Conservation (phyloP, 139 green algal genomes). For the Tetratostichococcus sp. region DNA sequence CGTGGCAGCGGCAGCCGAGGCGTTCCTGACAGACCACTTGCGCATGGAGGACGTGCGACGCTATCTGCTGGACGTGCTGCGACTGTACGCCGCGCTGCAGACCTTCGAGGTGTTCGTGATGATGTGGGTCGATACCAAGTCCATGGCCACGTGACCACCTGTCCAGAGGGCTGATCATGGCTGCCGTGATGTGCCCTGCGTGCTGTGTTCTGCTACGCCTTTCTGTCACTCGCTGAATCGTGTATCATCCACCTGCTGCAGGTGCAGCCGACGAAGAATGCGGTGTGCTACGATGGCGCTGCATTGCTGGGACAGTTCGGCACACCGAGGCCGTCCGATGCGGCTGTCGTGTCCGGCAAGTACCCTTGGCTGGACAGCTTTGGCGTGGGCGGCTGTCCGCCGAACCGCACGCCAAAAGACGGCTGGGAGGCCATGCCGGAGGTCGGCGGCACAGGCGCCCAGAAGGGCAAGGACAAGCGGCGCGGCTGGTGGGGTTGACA, state of each 20-base stretch:
- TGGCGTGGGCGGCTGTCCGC: background rate
- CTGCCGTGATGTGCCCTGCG: no score
- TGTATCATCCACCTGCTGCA: no score
- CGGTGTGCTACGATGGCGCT: conserved; percentile 17
- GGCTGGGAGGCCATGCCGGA: no score
- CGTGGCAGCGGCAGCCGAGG: conserved; percentile 1
- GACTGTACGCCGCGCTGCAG: conserved; percentile 17
- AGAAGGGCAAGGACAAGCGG: no score
- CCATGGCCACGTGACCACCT: background rate
- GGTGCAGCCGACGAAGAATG: background rate
- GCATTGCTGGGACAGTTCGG: conserved; percentile 20
- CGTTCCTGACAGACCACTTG: conserved; percentile 16
- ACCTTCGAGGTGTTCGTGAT: background rate
- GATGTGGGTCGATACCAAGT: background rate
- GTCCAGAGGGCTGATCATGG: no score
- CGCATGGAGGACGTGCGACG: conserved; percentile 20
- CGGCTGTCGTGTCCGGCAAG: background rate
- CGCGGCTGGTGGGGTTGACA: no score
- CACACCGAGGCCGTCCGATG: conserved; percentile 5
- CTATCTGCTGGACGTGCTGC: conserved; percentile 25
- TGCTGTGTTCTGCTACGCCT: no score
- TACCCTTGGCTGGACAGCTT: conserved; percentile 26
- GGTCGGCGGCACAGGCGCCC: no score
- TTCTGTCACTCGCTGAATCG: no score
- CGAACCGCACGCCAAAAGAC: background rate